Evolutionary conservation across 495 filamentous ascomycete genomes (phyloP), one percentile per base, ranked within the genome.

Genomic region (Lasiosphaeria ovina): DNA sequence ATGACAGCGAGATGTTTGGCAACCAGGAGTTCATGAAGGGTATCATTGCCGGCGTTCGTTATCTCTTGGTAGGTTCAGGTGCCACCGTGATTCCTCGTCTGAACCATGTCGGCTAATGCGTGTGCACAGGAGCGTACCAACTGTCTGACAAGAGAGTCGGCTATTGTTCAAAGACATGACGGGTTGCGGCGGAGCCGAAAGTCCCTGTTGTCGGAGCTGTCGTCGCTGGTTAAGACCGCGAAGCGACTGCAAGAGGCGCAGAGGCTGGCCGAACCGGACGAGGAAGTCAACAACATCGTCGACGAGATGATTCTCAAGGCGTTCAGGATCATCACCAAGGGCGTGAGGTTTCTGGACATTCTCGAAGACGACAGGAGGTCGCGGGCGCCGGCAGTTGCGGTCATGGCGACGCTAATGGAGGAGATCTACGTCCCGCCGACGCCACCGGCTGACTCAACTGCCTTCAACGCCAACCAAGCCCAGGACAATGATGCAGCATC

Each of bases 231-330:
- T 32, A 93, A 92, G 70, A 87, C 87, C 3, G 89, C 90, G 8
- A 97, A 96, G 72, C 81, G 81, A 50, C 78, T 96, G 66, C 89
- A 93, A 69, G 89, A 88, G 58, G 79, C 85, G 51, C 77, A 76
- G 60, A 68, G 67, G n/a, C 55, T 74, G 24, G 57, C 76, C 11
- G 72, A 82, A 9, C 71, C 75, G 38, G 78, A 84, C 17, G 79
- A 87, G 3, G 83, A 87, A 35, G 77, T 90, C 36, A 91, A 93
- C 64, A 83, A 86, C 61, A 81, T 93, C 35, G 79, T 96, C 54
- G 93, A 97, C 70, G 91, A 96, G 70, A 90, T 98, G 85, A 86
- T 97, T 10, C 75, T 96, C 53, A 93, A 92, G 69, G 92, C 92
- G 0, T 98, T 95, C 77, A 93, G 90, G 66, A 91, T 97, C 59